phyloP scores from a whole-genome alignment of 1,139 yeast genomes.

The Hyphopichia buzzinii region DNA sequence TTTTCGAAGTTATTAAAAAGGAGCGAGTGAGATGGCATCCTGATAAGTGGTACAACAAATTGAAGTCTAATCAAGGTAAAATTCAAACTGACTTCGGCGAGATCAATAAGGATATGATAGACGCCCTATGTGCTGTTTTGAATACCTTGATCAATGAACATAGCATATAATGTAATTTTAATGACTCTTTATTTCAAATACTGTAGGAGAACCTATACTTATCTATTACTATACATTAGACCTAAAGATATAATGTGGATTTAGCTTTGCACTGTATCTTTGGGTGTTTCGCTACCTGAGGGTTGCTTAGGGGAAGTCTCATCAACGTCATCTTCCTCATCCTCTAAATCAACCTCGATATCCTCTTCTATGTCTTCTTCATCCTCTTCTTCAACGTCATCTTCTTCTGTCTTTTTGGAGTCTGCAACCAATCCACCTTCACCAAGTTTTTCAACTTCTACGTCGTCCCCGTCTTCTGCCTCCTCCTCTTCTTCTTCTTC shows the following conservation, averaged over 20 bases:
- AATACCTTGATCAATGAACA: slow-evolving; percentile 11
- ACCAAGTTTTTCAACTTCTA: slow-evolving; percentile 31
- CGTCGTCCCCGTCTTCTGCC: slow-evolving; percentile 44
- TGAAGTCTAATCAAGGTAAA: slow-evolving; percentile 6
- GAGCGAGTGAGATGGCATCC: slow-evolving; percentile 74
- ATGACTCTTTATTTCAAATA: background rate
- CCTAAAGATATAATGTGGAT: background rate
- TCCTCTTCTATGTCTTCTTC: slow-evolving; percentile 8
- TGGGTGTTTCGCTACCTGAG: slow-evolving; percentile 13
- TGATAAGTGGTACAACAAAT: slow-evolving; percentile 45
- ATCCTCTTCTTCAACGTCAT: slow-evolving; percentile 11
- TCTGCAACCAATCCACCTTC: too few relatives aligned
- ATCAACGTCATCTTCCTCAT: slow-evolving; percentile 10
- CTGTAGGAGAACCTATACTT: too few relatives aligned
- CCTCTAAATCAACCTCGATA: slow-evolving; percentile 8
- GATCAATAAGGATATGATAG: slow-evolving; percentile 25
- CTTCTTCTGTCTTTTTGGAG: slow-evolving; percentile 7
- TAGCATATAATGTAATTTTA: background rate
- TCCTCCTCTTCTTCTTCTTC: slow-evolving; percentile 56
- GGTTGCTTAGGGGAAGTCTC: slow-evolving; percentile 4
- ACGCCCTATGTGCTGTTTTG: slow-evolving; percentile 29
- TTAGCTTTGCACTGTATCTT: slow-evolving; percentile 10
- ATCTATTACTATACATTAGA: background rate
- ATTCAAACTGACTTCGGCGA: slow-evolving; percentile 5
- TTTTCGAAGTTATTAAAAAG: slow-evolving; percentile 32